Conservation (phyloP, 495 filamentous ascomycete species). For the Aspergillus avenaceus region DNA sequence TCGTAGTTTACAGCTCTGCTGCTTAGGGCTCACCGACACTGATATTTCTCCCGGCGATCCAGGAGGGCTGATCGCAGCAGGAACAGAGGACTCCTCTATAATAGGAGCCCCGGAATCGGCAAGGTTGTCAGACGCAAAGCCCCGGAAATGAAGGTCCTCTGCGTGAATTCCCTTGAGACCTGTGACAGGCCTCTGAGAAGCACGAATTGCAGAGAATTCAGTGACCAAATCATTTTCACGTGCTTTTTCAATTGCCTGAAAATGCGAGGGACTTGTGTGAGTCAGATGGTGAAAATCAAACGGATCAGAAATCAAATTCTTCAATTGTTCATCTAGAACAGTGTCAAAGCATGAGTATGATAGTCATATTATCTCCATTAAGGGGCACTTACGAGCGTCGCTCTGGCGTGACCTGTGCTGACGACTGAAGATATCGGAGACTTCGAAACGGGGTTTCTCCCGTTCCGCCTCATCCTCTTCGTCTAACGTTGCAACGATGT, state of each 20-base stretch:
- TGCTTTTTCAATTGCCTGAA: constrained; percentile 53
- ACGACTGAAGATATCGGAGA: constrained; percentile 30
- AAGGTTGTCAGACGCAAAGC: constrained; percentile 55
- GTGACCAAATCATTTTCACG: constrained; percentile 59
- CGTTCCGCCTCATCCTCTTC: constrained; percentile 42
- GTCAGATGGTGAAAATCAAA: constrained; percentile 88
- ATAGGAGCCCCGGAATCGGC: constrained; percentile 18
- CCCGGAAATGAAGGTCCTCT: constrained; percentile 60
- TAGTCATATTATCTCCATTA: not conserved
- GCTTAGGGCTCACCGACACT: constrained; percentile 16
- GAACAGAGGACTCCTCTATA: constrained; percentile 22
- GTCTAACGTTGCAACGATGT: constrained; percentile 43
- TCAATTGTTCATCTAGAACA: constrained; percentile 31
- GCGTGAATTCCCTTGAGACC: constrained; percentile 60
- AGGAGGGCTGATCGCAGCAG: constrained; percentile 14
- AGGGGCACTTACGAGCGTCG: constrained; percentile 30
- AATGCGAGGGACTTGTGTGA: constrained; percentile 64
- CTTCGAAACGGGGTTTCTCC: constrained; percentile 32
- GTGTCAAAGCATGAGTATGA: not conserved
- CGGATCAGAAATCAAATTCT: constrained; percentile 68
- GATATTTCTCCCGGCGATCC: constrained; percentile 10
- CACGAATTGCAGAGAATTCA: constrained; percentile 63
- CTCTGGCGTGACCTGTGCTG: constrained; percentile 25
- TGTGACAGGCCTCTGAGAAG: constrained; percentile 59
- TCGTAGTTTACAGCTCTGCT: constrained; percentile 6